Percentiles rank a stretch among this genome's conserved stretches.
These are phyloP conservation scores for Tulasnella sp. DNA, from an alignment of 768 basidiomycete genomes.

Conservation along the genomic window DNA sequence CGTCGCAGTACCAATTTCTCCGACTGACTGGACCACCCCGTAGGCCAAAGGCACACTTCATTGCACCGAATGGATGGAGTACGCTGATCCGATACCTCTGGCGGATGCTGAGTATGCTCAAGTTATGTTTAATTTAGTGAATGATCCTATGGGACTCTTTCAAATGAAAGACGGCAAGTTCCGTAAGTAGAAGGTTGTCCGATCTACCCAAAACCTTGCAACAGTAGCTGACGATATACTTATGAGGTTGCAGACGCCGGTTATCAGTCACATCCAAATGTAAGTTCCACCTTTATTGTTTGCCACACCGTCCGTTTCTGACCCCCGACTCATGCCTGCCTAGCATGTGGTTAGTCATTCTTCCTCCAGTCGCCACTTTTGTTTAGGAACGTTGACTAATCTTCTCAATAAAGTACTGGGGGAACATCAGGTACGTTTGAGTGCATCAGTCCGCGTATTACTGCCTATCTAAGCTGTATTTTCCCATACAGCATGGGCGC, in stretches of 20 bases:
- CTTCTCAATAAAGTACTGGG: too few species aligned
- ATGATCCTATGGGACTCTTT: constrained; percentile 18
- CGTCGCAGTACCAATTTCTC: too few species aligned
- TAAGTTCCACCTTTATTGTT: not conserved
- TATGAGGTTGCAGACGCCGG: constrained; percentile 6
- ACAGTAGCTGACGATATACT: too few species aligned
- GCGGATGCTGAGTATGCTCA: constrained; percentile 18
- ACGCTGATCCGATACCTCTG: too few species aligned
- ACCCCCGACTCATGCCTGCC: too few species aligned
- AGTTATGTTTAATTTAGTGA: not conserved
- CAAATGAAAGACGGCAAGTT: constrained; percentile 20
- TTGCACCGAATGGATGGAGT: constrained; percentile 21
- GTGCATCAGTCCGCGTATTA: too few species aligned
- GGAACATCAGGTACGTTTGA: too few species aligned
- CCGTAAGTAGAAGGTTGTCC: not conserved
- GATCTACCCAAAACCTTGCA: too few species aligned
- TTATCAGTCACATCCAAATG: constrained; percentile 20
- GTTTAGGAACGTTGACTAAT: constrained; percentile 19
- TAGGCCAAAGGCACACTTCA: constrained; percentile 19
- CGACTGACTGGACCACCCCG: too few species aligned
- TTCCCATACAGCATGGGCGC: not conserved
- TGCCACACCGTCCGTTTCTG: not conserved
- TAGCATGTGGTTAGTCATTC: too few species aligned
- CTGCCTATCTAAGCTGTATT: too few species aligned
- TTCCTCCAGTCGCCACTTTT: too few species aligned